These are phyloP conservation scores for Parastagonospora nodorum DNA, from an alignment of 2,329 filamentous ascomycete species.

Conservation along the genomic window DNA sequence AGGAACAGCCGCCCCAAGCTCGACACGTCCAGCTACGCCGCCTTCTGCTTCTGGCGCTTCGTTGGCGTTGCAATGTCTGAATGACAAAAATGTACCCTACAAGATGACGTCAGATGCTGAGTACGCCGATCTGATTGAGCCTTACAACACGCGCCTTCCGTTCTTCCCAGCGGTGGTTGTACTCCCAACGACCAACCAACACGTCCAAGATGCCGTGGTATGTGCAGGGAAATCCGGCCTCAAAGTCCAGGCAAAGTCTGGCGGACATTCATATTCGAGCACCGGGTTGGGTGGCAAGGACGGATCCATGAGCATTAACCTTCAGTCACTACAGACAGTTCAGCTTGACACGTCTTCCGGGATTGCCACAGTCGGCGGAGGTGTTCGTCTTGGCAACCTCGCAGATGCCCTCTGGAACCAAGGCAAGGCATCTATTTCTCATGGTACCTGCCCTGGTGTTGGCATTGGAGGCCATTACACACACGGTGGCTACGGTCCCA, in stretches of 20 bases:
- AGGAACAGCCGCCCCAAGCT: constrained; percentile 12
- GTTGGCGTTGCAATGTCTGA: constrained; percentile 35
- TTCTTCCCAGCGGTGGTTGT: constrained; percentile 61
- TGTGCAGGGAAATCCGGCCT: constrained; percentile 59
- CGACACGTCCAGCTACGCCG: constrained; percentile 6
- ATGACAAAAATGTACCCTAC: constrained; percentile 40
- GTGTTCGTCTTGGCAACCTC: constrained; percentile 54
- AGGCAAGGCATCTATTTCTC: constrained; percentile 50
- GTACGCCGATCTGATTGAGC: constrained; percentile 35
- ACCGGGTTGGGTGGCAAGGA: constrained; percentile 57
- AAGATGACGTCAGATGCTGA: constrained; percentile 31
- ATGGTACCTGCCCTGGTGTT: constrained; percentile 59
- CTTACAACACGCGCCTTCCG: constrained; percentile 44
- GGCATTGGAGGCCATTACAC: constrained; percentile 46
- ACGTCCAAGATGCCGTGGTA: constrained; percentile 62
- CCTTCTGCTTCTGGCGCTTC: constrained; percentile 16
- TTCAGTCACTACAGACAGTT: constrained; percentile 54
- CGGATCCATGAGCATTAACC: constrained; percentile 55
- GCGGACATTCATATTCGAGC: constrained; percentile 67
- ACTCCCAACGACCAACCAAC: constrained; percentile 57
- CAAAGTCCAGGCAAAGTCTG: constrained; percentile 66
- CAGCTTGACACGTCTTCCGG: constrained; percentile 47
- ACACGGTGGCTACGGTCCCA: constrained; percentile 44
- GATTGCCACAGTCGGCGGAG: constrained; percentile 54
- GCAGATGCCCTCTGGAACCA: constrained; percentile 42